Conservation (phyloP, 2,329 filamentous ascomycete genomes). For the Diaporthe amygdali region DNA sequence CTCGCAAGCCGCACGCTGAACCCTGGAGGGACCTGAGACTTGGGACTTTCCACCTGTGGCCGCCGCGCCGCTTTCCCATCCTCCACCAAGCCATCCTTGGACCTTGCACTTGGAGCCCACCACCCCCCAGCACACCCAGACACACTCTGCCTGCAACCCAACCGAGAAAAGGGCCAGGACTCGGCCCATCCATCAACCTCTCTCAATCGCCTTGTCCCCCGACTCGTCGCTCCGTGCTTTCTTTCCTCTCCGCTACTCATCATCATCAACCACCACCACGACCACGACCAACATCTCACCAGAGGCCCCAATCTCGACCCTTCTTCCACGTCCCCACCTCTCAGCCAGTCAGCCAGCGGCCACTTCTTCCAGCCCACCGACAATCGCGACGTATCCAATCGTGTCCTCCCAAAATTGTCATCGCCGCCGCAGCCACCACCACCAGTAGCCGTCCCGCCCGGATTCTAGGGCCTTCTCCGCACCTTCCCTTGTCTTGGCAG, state of each 20-base stretch:
- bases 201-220: background rate
- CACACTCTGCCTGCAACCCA: background rate
- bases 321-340: constrained; percentile 14
- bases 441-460: background rate
- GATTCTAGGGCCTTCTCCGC: constrained; percentile 7
- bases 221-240: constrained; percentile 14
- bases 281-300: background rate
- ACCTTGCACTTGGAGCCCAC: background rate
- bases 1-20: background rate
- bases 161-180: constrained; percentile 14
- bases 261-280: background rate
- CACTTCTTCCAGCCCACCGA: background rate
- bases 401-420: constrained; percentile 11
- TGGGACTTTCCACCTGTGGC: background rate
- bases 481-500: constrained; percentile 1
- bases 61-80: background rate
- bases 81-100: constrained; percentile 7
- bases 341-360: background rate
- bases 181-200: background rate
- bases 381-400: constrained; percentile 21
- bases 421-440: constrained; percentile 11
- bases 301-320: constrained; percentile 11
- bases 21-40: background rate
- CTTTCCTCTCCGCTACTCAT: constrained; percentile 15
- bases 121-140: background rate